A percentile compares a stretch with the other conserved stretches of the same genome.
Evolutionary conservation across 1,139 yeast genomes (phyloP).

Genomic region (Nakaseomyces glabratus): DNA sequence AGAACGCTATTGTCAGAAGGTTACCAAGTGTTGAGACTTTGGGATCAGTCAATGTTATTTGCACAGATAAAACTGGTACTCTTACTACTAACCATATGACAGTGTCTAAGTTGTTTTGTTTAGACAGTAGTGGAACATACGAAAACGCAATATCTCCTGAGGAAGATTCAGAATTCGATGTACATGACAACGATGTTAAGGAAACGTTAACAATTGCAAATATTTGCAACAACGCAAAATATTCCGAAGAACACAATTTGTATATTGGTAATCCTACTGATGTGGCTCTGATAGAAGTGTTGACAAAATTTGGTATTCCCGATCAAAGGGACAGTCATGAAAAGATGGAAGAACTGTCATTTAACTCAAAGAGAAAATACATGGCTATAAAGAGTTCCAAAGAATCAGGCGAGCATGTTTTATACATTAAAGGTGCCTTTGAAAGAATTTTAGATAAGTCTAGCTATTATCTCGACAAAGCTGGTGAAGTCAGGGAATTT

Average conservation of each 20-base stretch:
- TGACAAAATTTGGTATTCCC: constrained; percentile 58
- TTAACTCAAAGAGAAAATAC: constrained; percentile 71
- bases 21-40: constrained; percentile 90
- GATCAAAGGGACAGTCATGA: constrained; percentile 49
- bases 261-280: constrained; percentile 89
- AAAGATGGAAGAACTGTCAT: constrained; percentile 67
- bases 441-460: constrained; percentile 64
- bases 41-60: constrained; percentile 88
- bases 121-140: constrained; percentile 39
- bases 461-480: constrained; percentile 46
- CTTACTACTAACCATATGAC: constrained; percentile 91
- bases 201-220: constrained; percentile 60
- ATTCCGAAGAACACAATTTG: constrained; percentile 57
- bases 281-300: constrained; percentile 70
- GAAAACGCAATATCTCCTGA: constrained; percentile 36
- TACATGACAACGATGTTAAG: constrained; percentile 36
- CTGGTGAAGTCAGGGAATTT: constrained; percentile 46
- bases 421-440: constrained; percentile 79
- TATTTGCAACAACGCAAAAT: constrained; percentile 72
- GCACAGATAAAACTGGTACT: constrained; percentile 93
- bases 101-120: constrained; percentile 76
- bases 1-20: constrained; percentile 83
- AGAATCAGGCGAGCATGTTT: constrained; percentile 44
- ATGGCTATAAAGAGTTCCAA: constrained; percentile 54
- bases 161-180: background rate